phyloP scores from a whole-genome alignment of 1,284 basidiomycete genomes.

The Trichosporon sp. region DNA sequence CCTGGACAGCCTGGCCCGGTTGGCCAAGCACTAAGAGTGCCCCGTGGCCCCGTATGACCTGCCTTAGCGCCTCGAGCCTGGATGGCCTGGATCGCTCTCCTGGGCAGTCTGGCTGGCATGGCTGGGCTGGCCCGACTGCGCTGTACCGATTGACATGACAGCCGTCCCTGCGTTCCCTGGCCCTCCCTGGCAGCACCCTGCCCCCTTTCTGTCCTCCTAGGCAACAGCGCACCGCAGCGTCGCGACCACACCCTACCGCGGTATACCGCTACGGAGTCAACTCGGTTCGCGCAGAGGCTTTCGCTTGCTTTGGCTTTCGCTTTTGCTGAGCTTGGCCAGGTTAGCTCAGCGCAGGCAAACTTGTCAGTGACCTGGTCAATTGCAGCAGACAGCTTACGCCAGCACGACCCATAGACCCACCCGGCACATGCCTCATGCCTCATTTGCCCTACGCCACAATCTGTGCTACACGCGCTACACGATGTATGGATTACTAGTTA shows the following conservation, averaged over 20 bases:
- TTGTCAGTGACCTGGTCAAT: background rate
- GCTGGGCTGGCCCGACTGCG: background rate
- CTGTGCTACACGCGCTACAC: background rate
- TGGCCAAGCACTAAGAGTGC: background rate
- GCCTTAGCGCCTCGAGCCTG: background rate
- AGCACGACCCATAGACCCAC: background rate
- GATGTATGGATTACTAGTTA: background rate
- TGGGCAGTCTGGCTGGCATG: background rate
- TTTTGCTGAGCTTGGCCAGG: background rate
- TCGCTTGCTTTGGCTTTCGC: background rate
- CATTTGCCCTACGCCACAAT: background rate
- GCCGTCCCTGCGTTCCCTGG: background rate
- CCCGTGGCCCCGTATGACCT: constrained; percentile 9
- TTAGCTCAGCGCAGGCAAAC: background rate
- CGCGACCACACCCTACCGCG: background rate
- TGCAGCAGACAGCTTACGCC: background rate
- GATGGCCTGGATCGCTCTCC: background rate
- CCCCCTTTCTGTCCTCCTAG: background rate
- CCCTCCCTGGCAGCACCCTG: constrained; percentile 1
- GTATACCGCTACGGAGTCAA: background rate
- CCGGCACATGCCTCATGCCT: background rate
- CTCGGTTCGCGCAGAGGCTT: background rate
- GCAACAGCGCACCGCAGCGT: constrained; percentile 2
- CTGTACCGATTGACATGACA: constrained; percentile 11
- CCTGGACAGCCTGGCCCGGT: background rate